Conservation (phyloP, 2,329 filamentous ascomycete species). For the Colletotrichum coccodes region DNA sequence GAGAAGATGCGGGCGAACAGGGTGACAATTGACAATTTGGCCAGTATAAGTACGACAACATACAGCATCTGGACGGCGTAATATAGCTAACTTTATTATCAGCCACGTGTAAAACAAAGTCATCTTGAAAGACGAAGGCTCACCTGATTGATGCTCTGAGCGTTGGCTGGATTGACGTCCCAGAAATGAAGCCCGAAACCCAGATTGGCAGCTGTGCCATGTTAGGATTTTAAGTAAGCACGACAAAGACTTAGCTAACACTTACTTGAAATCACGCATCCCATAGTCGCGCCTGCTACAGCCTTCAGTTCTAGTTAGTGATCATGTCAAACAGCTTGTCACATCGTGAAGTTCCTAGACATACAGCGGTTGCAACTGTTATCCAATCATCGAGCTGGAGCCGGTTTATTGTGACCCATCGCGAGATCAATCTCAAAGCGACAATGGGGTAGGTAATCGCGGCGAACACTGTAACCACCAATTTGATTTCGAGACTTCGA, state of each 20-base stretch:
- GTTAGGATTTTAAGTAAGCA: not conserved
- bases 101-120: not conserved
- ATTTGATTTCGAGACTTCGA: constrained; percentile 6
- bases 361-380: constrained; percentile 11
- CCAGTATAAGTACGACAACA: constrained; percentile 34
- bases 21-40: constrained; percentile 38
- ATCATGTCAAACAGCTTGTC: too few relatives aligned
- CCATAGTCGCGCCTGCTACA: not conserved
- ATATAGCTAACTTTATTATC: constrained; percentile 21
- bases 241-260: not conserved
- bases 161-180: constrained; percentile 33
- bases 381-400: constrained; percentile 21
- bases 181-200: constrained; percentile 37
- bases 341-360: not conserved
- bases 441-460: constrained; percentile 13
- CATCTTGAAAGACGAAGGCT: not conserved
- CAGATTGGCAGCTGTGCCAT: not conserved
- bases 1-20: constrained; percentile 36
- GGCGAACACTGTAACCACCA: constrained; percentile 7
- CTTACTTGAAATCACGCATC: constrained; percentile 14
- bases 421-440: constrained; percentile 4
- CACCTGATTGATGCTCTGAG: constrained; percentile 17
- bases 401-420: not conserved
- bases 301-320: not conserved
- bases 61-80: constrained; percentile 37